Evolutionary conservation across 225 moss, liverwort and hornwort genomes (phyloP).

Genomic region (Antitrichia curtipendula): DNA sequence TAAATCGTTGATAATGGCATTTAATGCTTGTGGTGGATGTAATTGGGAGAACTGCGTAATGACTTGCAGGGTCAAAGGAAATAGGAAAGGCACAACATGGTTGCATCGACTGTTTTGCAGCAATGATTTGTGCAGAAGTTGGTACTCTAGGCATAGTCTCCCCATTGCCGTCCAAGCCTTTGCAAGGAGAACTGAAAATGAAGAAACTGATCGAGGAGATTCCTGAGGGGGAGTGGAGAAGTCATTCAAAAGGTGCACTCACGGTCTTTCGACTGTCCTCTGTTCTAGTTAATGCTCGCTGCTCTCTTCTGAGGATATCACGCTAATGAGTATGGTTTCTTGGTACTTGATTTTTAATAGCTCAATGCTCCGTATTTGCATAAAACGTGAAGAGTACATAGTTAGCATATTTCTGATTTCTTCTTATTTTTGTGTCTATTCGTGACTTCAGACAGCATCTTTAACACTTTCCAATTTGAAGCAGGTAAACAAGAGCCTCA

Average conservation of each 20-base stretch:
- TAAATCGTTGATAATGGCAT: not conserved
- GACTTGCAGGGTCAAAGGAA: conserved; percentile 44
- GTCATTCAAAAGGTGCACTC: conserved; percentile 15
- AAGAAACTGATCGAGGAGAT: conserved; percentile 76
- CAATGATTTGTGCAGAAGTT: conserved; percentile 75
- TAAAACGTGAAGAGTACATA: not conserved
- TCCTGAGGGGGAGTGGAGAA: conserved; percentile 55
- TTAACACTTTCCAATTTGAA: not conserved
- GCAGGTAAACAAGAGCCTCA: conserved; percentile 15
- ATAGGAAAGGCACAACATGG: conserved; percentile 91
- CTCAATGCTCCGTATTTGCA: not conserved
- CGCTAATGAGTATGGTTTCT: not conserved
- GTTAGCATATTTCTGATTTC: not conserved
- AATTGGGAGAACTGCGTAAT: not conserved
- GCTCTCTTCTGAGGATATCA: not conserved
- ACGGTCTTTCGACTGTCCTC: not conserved
- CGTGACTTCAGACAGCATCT: not conserved
- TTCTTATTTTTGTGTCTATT: not conserved
- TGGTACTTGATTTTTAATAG: not conserved
- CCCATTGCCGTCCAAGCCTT: conserved; percentile 11
- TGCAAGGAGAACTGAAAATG: conserved; percentile 15
- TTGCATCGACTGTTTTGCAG: conserved; percentile 92
- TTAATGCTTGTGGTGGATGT: not conserved
- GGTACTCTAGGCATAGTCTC: conserved; percentile 18
- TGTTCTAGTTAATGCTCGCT: not conserved